Base-by-base conservation (phyloP, 768 basidiomycete species). In the Pluteus cervinus region DNA sequence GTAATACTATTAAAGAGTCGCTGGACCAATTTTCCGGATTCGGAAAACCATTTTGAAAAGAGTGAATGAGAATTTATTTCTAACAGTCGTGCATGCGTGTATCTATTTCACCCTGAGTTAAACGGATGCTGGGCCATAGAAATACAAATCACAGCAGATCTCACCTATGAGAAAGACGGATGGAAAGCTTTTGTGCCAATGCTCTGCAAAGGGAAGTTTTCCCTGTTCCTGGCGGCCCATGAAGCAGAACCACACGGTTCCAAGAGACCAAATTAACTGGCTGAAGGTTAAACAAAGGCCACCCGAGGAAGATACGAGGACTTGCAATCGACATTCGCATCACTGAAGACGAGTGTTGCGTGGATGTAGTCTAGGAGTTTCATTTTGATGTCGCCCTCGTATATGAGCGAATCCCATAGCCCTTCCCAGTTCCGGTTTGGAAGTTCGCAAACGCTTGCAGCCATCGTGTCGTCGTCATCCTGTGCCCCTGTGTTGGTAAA, bases 31-130 rank as follows among this genome's bases (percentile, higher is more conserved):
- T 99, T 99, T 11, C 96, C 96, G 0, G 92, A 96, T 56, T 99
- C 96, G 0, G 93, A 97, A 62, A 98, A 99, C 94, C 96, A 99
- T 49, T 92, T 87, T 11, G 90, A 93, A 57, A 99, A 98, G 11
- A 99, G 72, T 2, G 93, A 97, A 61, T 98, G 96, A 0, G 96
- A 93, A 55, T 98, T 98, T 53, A 99, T 96, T 58, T 99, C 96
- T 30, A 99, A 74, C 8, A 99, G 68, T 31, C 90, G 86, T 24
- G 89, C 76, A 58, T 86, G 75, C 0, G 84, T 68, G 55, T 96
- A 99, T 18, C 92, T 94, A 49, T 33, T 24, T 14, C 21, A 29
- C 28, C 14, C n/a, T n/a, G n/a, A n/a, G n/a, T n/a, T n/a, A n/a
- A n/a, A n/a, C n/a, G n/a, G n/a, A n/a, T n/a, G n/a, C n/a, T n/a